Evolutionary conservation across 2,329 filamentous ascomycete genomes (phyloP), one percentile per base, ranked within the genome.

Genomic region (Tolypocladium guangdongense): DNA sequence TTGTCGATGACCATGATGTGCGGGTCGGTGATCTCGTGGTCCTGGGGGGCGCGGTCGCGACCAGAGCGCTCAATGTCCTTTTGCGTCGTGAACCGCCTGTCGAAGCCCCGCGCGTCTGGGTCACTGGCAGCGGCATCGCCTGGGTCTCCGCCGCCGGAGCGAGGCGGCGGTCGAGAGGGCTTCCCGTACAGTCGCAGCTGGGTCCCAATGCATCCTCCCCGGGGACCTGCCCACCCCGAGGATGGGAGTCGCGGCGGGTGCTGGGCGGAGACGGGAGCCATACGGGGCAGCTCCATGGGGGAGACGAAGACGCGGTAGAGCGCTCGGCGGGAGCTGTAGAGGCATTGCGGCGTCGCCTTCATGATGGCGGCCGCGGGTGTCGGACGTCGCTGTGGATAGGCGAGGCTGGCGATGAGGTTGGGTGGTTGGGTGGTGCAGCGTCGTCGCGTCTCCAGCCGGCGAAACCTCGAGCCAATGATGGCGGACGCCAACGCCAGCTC

Each of bases 221-320:
- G 33, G 27, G 14, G 16, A 1, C n/a, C n/a, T 11, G 30, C 27
- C 41, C 41, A 45, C 24, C 24, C 24, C 11, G 43, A 32, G 22
- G 16, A 49, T 27, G 2, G 27, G 33, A 24, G 48, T 38, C 3
- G 52, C 32, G 12, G 24, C 37, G 18, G 20, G 16, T 14, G 16
- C 18, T 1, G 53, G 22, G 8, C 24, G 16, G 43, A 12, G 10
- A 24, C 24, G 43, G 43, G 3, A n/a, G 16, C 24, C 7, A n/a
- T 8, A 4, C 43, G 16, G 24, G 24, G 43, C 43, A 46, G 43
- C 24, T 46, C 43, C 3, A 24, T 4, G 2, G 54, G 49, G 4
- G 66, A 65, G 58, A 78, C 58, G 58, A 80, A 77, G 49, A 78
- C 72, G 52, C 71, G 67, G 47, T 73, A 70, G 6, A 81, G 71